Evolutionary conservation across 2,329 filamentous ascomycete species (phyloP).

Genomic region (Fusarium torulosum): DNA sequence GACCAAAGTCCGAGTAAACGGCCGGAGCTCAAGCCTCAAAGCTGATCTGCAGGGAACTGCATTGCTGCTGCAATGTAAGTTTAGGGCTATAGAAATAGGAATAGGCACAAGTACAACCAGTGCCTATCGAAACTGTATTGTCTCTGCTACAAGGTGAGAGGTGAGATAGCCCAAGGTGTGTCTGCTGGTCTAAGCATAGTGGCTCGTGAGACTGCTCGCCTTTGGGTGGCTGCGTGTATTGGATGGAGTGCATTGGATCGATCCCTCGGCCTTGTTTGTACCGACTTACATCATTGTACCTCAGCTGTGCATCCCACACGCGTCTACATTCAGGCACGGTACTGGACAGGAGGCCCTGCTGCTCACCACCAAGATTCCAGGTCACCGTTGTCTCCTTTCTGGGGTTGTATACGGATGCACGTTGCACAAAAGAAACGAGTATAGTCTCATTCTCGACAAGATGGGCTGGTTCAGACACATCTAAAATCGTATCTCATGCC

Average conservation of each 20-base stretch:
- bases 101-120: not conserved
- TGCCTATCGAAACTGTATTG: conserved; percentile 10
- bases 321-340: conserved; percentile 28
- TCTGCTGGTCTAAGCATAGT: conserved; percentile 37
- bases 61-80: conserved; percentile 14
- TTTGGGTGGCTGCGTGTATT: conserved; percentile 26
- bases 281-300: conserved; percentile 48
- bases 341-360: conserved; percentile 15
- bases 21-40: conserved; percentile 17
- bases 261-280: conserved; percentile 36
- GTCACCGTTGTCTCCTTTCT: conserved; percentile 33
- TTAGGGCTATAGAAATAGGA: conserved; percentile 19
- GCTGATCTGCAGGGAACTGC: conserved; percentile 5
- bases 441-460: conserved; percentile 40
- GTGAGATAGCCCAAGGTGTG: conserved; percentile 27
- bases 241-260: conserved; percentile 26
- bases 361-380: conserved; percentile 32
- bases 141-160: conserved; percentile 18
- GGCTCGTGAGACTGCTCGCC: conserved; percentile 39
- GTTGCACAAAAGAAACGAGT: conserved; percentile 24
- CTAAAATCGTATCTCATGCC: conserved; percentile 26
- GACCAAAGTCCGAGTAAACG: conserved; percentile 29
- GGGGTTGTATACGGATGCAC: conserved; percentile 26
- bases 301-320: conserved; percentile 36
- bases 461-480: conserved; percentile 39